phyloP scores from a whole-genome alignment of 352 stramenopile species.

The Phytopythium litorale region DNA sequence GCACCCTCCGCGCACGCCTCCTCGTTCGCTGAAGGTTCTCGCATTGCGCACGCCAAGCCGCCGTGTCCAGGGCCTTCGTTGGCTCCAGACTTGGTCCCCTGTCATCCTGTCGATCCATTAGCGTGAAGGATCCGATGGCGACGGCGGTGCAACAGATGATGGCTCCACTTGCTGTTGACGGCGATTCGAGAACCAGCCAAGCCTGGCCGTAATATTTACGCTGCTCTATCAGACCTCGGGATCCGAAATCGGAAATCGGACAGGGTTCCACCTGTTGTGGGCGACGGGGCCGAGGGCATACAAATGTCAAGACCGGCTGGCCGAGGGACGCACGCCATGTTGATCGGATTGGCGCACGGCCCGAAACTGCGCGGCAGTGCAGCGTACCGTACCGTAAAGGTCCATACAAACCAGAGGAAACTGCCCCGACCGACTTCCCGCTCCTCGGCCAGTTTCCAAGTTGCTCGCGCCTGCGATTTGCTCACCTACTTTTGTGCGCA shows the following conservation, averaged over 20 bases:
- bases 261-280: background rate
- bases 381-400: background rate
- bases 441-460: background rate
- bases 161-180: background rate
- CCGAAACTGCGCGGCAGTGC: background rate
- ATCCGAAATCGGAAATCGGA: too few relatives aligned
- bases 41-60: background rate
- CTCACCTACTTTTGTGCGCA: too few relatives aligned
- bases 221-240: background rate
- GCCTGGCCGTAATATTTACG: background rate
- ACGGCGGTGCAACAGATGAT: background rate
- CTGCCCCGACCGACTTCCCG: background rate
- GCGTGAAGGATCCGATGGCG: background rate
- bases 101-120: background rate
- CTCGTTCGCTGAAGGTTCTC: conserved; percentile 8
- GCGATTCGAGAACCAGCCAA: background rate
- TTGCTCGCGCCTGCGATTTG: background rate
- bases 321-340: conserved; percentile 6
- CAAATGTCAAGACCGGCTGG: background rate
- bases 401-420: background rate
- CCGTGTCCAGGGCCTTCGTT: background rate
- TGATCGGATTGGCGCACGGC: background rate
- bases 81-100: too few relatives aligned
- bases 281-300: background rate
- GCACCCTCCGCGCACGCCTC: background rate